phyloP scores from a whole-genome alignment of 2,329 filamentous ascomycete species.

The Pestalotiopsis sp. region DNA sequence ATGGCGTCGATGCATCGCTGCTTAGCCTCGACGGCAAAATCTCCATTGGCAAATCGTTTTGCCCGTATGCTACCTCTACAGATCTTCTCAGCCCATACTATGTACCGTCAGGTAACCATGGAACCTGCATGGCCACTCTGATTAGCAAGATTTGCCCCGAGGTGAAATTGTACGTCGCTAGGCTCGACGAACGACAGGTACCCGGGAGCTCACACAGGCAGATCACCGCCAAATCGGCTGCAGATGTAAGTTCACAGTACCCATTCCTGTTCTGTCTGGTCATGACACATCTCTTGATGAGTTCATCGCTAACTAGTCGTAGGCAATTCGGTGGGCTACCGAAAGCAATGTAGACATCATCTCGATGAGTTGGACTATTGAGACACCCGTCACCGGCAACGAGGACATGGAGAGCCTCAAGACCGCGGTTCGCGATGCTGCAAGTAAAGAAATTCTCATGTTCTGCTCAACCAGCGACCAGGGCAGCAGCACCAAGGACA shows the following conservation, averaged over 20 bases:
- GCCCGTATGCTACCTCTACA: conserved; percentile 9
- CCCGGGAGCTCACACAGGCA: not conserved
- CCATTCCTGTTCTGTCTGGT: not conserved
- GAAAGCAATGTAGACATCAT: conserved; percentile 29
- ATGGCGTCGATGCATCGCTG: conserved; percentile 36
- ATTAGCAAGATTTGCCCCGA: conserved; percentile 29
- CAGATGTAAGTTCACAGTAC: not conserved
- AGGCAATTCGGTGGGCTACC: conserved; percentile 21
- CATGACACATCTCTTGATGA: no score
- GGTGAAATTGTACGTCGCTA: conserved; percentile 16
- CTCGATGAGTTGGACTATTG: conserved; percentile 34
- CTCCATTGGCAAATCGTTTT: conserved; percentile 21
- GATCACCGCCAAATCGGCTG: not conserved
- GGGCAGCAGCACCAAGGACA: conserved; percentile 10
- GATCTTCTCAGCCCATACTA: conserved; percentile 29
- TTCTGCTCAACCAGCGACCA: conserved; percentile 40
- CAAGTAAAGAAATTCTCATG: conserved; percentile 34
- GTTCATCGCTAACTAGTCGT: no score
- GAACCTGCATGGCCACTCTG: conserved; percentile 32
- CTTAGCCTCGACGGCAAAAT: conserved; percentile 25
- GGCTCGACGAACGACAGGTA: conserved; percentile 23
- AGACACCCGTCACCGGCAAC: conserved; percentile 18
- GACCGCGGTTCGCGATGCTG: not conserved
- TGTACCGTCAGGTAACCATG: conserved; percentile 30
- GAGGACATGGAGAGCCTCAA: conserved; percentile 20